These are phyloP conservation scores for Hemileccinum rubropunctum DNA, from an alignment of 768 basidiomycete genomes.

Conservation along the genomic window DNA sequence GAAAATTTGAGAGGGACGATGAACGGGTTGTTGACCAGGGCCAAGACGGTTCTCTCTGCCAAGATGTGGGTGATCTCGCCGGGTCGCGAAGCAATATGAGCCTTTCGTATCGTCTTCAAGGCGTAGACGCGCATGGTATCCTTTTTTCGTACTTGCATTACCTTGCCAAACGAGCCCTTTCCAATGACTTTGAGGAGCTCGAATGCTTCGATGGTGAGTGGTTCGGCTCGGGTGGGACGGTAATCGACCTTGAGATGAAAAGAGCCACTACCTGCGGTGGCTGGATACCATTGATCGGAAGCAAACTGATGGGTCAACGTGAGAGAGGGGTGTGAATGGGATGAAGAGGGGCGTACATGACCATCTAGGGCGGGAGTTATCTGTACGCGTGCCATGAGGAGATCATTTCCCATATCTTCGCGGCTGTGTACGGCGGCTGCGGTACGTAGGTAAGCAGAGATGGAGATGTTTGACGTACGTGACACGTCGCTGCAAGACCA, in stretches of 20 bases:
- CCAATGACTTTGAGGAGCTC: slow-evolving; percentile 97
- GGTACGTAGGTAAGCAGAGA: slow-evolving; percentile 90
- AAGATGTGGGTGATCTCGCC: slow-evolving; percentile 98
- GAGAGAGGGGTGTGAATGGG: neutral
- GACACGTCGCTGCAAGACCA: slow-evolving; percentile 79
- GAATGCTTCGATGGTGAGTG: slow-evolving; percentile 93
- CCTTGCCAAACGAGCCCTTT: slow-evolving; percentile 97
- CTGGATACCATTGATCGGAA: slow-evolving; percentile 88
- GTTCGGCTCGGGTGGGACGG: slow-evolving; percentile 79
- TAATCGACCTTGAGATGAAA: slow-evolving; percentile 97
- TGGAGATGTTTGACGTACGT: slow-evolving; percentile 86
- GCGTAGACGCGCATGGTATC: slow-evolving; percentile 98
- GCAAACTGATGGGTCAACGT: slow-evolving; percentile 50
- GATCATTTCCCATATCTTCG: slow-evolving; percentile 96
- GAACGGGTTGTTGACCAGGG: slow-evolving; percentile 97
- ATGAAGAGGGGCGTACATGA: slow-evolving; percentile 46
- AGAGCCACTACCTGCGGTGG: slow-evolving; percentile 80
- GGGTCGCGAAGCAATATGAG: slow-evolving; percentile 92
- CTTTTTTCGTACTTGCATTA: slow-evolving; percentile 99
- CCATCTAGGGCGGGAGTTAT: slow-evolving; percentile 81
- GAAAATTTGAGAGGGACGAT: slow-evolving; percentile 99
- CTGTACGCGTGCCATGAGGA: slow-evolving; percentile 91
- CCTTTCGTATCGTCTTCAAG: slow-evolving; percentile 96
- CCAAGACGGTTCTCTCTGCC: slow-evolving; percentile 94
- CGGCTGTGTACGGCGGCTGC: slow-evolving; percentile 66